A percentile compares a stretch with the other conserved stretches of the same genome.
Conservation (phyloP, 345 rosid genomes). For the Citrus mangshanensis region DNA sequence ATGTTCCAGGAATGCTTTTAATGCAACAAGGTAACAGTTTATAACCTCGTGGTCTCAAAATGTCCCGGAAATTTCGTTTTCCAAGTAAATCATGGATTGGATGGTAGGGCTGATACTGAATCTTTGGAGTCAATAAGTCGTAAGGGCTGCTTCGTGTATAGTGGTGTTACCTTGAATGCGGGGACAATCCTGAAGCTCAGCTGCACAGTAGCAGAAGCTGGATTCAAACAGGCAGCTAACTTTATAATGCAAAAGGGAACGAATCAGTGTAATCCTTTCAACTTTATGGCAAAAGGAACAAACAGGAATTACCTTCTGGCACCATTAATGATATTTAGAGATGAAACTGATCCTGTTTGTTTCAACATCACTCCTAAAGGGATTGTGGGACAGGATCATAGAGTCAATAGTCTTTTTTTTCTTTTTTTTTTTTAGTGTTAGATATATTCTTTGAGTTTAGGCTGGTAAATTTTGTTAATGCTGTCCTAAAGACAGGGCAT, state of each 20-base stretch:
- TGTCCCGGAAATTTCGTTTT: slow-evolving; percentile 16
- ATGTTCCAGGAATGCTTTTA: slow-evolving; percentile 42
- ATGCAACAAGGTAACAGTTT: slow-evolving; percentile 25
- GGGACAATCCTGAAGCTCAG: slow-evolving; percentile 30
- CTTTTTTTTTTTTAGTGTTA: no score
- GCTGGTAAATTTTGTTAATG: no score
- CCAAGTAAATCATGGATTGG: slow-evolving; percentile 36
- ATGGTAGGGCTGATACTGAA: slow-evolving; percentile 26
- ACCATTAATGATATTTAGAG: slow-evolving; percentile 44
- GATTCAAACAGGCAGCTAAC: slow-evolving; percentile 31
- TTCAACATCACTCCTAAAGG: slow-evolving; percentile 26
- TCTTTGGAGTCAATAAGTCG: slow-evolving; percentile 37
- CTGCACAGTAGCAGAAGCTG: slow-evolving; percentile 13
- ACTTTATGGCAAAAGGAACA: slow-evolving; percentile 42
- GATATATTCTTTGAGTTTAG: no score
- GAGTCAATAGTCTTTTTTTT: no score
- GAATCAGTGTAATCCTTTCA: slow-evolving; percentile 37
- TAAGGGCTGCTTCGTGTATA: slow-evolving; percentile 31
- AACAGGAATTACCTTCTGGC: slow-evolving; percentile 34
- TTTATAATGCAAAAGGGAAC: slow-evolving; percentile 28
- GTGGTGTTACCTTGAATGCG: slow-evolving; percentile 12
- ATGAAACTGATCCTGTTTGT: slow-evolving; percentile 45
- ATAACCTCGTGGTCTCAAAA: slow-evolving; percentile 15
- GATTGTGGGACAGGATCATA: background rate
- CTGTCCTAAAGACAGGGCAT: no score